Conservation (phyloP, 345 rosid genomes). For the rapeseed (Brassica napus) region Da-Ae NC_063442.1:34868501-34869000, state of each 20-base stretch:
- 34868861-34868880: too few species aligned
- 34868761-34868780: background rate
- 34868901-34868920: background rate
- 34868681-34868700: conserved; percentile 1
- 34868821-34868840: background rate
- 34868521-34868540: conserved; percentile 3
- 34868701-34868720: background rate
- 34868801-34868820: background rate
- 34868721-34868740: background rate
- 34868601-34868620: background rate
- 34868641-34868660: background rate
- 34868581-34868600: conserved; percentile 1
- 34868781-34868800: background rate
- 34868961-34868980: background rate
- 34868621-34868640: background rate
- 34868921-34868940: conserved; percentile 3
- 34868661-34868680: background rate
- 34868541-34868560: conserved; percentile 17
- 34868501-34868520: too few species aligned
- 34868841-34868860: background rate
- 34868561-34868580: background rate
- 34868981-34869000: background rate
- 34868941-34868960: conserved; percentile 6
- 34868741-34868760: background rate
- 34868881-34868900: too few species aligned